A percentile compares a stretch with the other conserved stretches of the same genome.
phyloP scores from a whole-genome alignment of 2,329 filamentous ascomycete genomes.

The Fusarium goolgardi region DNA sequence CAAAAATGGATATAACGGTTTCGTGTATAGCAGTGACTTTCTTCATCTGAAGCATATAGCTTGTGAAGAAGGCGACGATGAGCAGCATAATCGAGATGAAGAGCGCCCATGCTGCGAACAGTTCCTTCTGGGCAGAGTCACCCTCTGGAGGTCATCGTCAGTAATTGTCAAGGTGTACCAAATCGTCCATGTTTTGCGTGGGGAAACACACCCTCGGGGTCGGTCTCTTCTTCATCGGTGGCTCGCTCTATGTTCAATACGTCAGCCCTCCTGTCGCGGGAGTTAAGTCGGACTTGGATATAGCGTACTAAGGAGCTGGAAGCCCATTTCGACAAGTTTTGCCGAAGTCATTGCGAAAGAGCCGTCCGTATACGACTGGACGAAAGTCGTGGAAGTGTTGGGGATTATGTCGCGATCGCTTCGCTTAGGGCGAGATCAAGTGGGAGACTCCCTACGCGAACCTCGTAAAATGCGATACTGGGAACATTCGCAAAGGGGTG shows the following conservation, averaged over 20 bases:
- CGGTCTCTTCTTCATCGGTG: constrained; percentile 49
- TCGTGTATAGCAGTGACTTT: constrained; percentile 98
- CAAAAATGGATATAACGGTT: constrained; percentile 98
- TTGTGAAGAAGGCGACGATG: constrained; percentile 94
- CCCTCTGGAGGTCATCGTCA: constrained; percentile 62
- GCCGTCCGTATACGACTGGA: neutral
- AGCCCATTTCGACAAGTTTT: constrained; percentile 48
- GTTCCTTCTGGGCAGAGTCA: constrained; percentile 91
- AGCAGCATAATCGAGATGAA: constrained; percentile 96
- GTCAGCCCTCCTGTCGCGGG: constrained; percentile 33
- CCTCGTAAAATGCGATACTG: constrained; percentile 41
- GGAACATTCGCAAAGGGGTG: constrained; percentile 39
- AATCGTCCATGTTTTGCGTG: constrained; percentile 8
- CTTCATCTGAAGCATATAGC: constrained; percentile 95
- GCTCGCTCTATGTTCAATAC: constrained; percentile 46
- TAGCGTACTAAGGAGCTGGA: constrained; percentile 50
- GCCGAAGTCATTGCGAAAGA: constrained; percentile 40
- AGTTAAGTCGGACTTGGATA: constrained; percentile 3
- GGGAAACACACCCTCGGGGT: constrained; percentile 50
- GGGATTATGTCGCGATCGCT: constrained; percentile 20
- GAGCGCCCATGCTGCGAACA: constrained; percentile 94
- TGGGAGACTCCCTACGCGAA: constrained; percentile 44
- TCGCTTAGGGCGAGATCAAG: constrained; percentile 26
- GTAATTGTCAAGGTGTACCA: constrained; percentile 17
- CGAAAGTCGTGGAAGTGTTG: constrained; percentile 6